Percentiles rank a stretch among this genome's conserved stretches.
These are phyloP conservation scores for Pyrus communis DNA, from an alignment of 306 rosid species.

Conservation along the genomic window DNA sequence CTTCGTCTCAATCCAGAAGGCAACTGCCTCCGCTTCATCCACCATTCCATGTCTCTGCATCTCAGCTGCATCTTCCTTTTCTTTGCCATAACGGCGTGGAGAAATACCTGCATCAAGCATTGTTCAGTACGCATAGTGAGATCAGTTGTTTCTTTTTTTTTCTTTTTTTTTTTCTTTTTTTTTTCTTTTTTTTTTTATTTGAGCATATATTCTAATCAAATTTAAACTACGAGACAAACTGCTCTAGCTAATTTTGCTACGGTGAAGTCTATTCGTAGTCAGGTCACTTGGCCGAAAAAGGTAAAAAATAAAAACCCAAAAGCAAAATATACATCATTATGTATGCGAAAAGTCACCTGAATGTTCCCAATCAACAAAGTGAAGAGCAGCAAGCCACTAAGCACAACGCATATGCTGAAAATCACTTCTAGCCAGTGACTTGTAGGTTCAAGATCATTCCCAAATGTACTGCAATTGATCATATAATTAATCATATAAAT, in stretches of 20 bases:
- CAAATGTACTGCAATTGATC: conserved; percentile 69
- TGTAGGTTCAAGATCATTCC: conserved; percentile 97
- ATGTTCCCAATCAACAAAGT: conserved; percentile 95
- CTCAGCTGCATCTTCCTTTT: conserved; percentile 92
- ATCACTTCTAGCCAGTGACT: conserved; percentile 94
- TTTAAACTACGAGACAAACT: background rate
- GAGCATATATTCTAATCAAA: background rate
- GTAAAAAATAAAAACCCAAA: background rate
- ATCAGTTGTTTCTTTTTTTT: background rate
- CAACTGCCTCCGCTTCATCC: conserved; percentile 95
- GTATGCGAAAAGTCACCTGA: conserved; percentile 45
- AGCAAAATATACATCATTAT: background rate
- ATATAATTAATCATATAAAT: background rate
- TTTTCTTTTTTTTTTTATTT: no score
- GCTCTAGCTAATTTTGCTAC: background rate
- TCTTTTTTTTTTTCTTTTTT: no score
- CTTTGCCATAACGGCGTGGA: conserved; percentile 96
- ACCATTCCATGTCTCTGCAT: conserved; percentile 98
- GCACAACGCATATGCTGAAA: conserved; percentile 77
- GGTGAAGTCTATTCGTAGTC: background rate
- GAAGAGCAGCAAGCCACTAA: conserved; percentile 84
- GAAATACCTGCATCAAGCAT: conserved; percentile 49
- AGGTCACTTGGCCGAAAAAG: background rate
- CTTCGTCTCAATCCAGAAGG: conserved; percentile 72
- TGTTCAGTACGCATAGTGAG: conserved; percentile 7